Percentiles rank a stretch among this genome's conserved stretches.
These are phyloP conservation scores for Hypsizygus marmoreus DNA, from an alignment of 768 basidiomycete genomes.

Conservation along the genomic window DNA sequence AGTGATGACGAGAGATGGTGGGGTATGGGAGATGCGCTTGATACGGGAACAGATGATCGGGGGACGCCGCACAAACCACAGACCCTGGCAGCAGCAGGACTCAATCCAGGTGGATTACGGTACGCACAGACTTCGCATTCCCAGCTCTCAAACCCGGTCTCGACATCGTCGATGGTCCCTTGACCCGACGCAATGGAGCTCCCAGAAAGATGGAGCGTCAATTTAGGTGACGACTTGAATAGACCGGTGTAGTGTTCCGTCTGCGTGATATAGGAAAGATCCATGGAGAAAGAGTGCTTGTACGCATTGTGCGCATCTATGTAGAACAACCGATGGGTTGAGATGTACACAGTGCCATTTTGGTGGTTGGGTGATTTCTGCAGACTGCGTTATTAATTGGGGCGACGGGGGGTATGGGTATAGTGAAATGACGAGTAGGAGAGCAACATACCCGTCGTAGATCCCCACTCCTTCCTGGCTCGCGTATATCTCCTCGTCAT, in stretches of 20 bases:
- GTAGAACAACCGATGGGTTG: constrained; percentile 87
- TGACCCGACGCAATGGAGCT: constrained; percentile 24
- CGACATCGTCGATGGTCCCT: constrained; percentile 22
- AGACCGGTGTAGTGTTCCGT: constrained; percentile 91
- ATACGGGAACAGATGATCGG: constrained; percentile 37
- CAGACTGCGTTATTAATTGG: constrained; percentile 50
- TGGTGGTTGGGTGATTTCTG: constrained; percentile 86
- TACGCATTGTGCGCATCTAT: constrained; percentile 53
- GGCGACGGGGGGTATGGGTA: constrained; percentile 10
- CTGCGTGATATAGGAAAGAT: constrained; percentile 63
- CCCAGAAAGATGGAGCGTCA: constrained; percentile 69
- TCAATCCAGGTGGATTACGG: constrained; percentile 76
- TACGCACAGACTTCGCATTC: constrained; percentile 89
- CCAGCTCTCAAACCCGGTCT: constrained; percentile 61
- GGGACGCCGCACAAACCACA: constrained; percentile 87
- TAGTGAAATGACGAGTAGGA: constrained; percentile 11
- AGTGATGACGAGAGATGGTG: constrained; percentile 39
- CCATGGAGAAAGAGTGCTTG: constrained; percentile 66
- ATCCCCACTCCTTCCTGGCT: constrained; percentile 84
- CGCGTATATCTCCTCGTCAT: constrained; percentile 75
- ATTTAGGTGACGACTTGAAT: constrained; percentile 86
- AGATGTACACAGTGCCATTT: constrained; percentile 68
- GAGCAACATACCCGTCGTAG: constrained; percentile 78
- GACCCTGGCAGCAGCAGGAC: constrained; percentile 64
- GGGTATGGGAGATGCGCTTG: constrained; percentile 24